Evolutionary conservation across 2,329 filamentous ascomycete genomes (phyloP), one percentile per base, ranked within the genome.

Genomic region (Phaeoacremonium minimum): DNA sequence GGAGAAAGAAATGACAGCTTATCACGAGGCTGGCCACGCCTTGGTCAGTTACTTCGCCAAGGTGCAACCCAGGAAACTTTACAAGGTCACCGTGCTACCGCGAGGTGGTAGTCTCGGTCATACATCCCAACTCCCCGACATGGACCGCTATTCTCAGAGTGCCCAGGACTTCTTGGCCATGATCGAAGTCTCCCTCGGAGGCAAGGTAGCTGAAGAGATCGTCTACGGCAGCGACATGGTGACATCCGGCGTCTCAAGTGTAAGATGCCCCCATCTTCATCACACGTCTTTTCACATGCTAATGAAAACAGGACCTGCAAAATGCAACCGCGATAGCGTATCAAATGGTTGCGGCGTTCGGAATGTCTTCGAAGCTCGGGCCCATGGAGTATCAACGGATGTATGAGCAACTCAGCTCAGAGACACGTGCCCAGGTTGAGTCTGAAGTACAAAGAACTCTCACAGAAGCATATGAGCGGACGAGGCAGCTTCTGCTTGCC

Each of bases 81-180:
- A 98, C 75, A 98, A 98, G 66, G 90, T 95, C 33, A 98, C 93
- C 1, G 94, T 98, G 50, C 84, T 98, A 52, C 90, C 93, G 36
- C 84, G 94, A 52, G 93, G 93, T 9, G 81, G 83, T 51, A 79
- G 86, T 16, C 73, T 97, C 7, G 93, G 93, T 42, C 79, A 95
- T 45, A 98, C 93, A 0, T 85, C 86, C 46, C 85, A 84, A 60
- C 72, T 98, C 16, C 90, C 90, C 0, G 85, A 93, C 56, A 89
- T 95, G 72, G 90, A 96, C 65, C 89, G 90, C 61, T 89, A 95
- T 53, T 93, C 87, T 11, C 80, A 81, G 61, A 85, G 85, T n/a
- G 88, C 89, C 50, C 79, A 80, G 37, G 87, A 98, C 56, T 89
- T 89, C 50, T 69, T 90, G 35, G 57, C 69, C 14, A 59, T 71